A percentile compares a stretch with the other conserved stretches of the same genome.
phyloP scores from a whole-genome alignment of 495 filamentous ascomycete genomes.

The Talaromyces stipitatus region DNA sequence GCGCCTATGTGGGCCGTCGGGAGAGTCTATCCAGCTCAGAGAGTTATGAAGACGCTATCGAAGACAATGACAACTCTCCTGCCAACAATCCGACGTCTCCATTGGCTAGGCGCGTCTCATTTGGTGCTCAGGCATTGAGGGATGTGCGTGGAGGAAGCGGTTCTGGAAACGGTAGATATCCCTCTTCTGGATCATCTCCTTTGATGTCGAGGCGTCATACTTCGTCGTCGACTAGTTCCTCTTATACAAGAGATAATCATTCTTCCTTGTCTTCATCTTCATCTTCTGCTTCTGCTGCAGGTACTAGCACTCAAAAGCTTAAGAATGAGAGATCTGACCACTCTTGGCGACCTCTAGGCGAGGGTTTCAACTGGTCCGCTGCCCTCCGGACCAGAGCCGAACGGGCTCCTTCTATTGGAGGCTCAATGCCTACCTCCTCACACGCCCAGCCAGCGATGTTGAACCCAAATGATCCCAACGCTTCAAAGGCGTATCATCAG shows the following conservation, averaged over 20 bases:
- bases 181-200: constrained; percentile 21
- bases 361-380: constrained; percentile 92
- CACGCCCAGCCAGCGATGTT: constrained; percentile 17
- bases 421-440: constrained; percentile 30
- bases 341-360: constrained; percentile 57
- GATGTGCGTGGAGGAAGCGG: constrained; percentile 50
- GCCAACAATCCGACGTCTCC: constrained; percentile 56
- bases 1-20: constrained; percentile 49
- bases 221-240: constrained; percentile 15
- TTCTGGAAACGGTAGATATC: constrained; percentile 36
- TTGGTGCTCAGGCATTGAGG: constrained; percentile 79
- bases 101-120: constrained; percentile 81
- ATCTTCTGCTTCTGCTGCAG: constrained; percentile 27
- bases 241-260: constrained; percentile 10
- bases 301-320: constrained; percentile 27
- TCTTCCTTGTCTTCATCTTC: constrained; percentile 17
- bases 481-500: constrained; percentile 32
- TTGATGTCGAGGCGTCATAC: constrained; percentile 17
- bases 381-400: constrained; percentile 84
- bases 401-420: constrained; percentile 59
- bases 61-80: constrained; percentile 59
- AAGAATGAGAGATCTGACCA: constrained; percentile 40
- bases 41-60: constrained; percentile 79
- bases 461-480: constrained; percentile 1
- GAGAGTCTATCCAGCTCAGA: constrained; percentile 67